phyloP scores from a whole-genome alignment of 257 asterid species.

The Solanum ahanhuiri region DNA sequence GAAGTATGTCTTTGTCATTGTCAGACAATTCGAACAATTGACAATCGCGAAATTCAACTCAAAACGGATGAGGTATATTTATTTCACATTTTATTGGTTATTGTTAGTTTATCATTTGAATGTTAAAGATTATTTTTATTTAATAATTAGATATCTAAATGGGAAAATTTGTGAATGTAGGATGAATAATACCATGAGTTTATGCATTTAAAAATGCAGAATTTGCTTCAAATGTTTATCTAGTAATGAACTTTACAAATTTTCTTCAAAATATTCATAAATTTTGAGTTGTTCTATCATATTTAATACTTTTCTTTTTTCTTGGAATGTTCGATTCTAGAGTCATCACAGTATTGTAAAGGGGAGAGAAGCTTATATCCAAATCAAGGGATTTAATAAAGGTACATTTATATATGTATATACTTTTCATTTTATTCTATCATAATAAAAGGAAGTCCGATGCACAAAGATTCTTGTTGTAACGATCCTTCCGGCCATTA shows the following conservation, averaged over 20 bases:
- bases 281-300: background rate
- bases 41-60: slow-evolving; percentile 26
- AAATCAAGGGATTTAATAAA: too few species aligned
- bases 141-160: too few species aligned
- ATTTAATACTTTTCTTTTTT: background rate
- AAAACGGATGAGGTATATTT: slow-evolving; percentile 22
- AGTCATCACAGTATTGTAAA: slow-evolving; percentile 28
- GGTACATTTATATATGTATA: too few species aligned
- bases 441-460: too few species aligned
- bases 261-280: background rate
- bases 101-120: background rate
- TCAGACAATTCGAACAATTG: slow-evolving; percentile 38
- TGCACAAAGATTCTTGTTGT: too few species aligned
- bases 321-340: slow-evolving; percentile 19
- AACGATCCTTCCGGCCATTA: too few species aligned
- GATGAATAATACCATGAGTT: slow-evolving; percentile 60
- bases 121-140: too few species aligned
- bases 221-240: slow-evolving; percentile 42
- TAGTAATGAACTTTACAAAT: slow-evolving; percentile 16
- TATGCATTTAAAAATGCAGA: slow-evolving; percentile 48
- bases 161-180: slow-evolving; percentile 8
- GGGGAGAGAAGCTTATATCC: too few species aligned
- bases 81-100: background rate
- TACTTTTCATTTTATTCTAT: too few species aligned
- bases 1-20: slow-evolving; percentile 16